Percentiles rank a stretch among this genome's conserved stretches.
phyloP scores from a whole-genome alignment of 2,329 filamentous ascomycete genomes.

The Colletotrichum lentis region DNA sequence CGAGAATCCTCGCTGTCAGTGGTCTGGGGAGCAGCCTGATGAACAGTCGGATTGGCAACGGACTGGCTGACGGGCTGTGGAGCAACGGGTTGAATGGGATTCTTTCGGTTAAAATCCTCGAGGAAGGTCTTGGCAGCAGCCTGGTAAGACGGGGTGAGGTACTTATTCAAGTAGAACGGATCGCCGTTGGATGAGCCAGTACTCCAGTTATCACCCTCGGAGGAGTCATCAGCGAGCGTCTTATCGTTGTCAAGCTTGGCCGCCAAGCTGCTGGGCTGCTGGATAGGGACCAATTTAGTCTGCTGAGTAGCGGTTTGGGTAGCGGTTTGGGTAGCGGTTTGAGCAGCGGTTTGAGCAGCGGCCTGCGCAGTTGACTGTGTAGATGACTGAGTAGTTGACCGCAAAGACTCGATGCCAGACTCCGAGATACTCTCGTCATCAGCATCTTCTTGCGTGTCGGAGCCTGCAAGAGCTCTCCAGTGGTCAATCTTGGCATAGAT shows the following conservation, averaged over 20 bases:
- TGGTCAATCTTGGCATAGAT: slow-evolving; percentile 27
- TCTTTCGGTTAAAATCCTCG: background rate
- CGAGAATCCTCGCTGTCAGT: background rate
- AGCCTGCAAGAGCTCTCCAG: slow-evolving; percentile 12
- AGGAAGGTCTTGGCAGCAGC: slow-evolving; percentile 9
- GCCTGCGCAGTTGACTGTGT: background rate
- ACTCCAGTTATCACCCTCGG: slow-evolving; percentile 5
- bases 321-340: no score
- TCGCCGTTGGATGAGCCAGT: slow-evolving; percentile 8
- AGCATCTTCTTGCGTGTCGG: background rate
- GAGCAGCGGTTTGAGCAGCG: background rate
- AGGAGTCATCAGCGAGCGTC: background rate
- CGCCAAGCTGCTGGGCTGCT: background rate
- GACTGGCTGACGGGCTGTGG: background rate
- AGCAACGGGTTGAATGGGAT: background rate
- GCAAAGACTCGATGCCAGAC: background rate
- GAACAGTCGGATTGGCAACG: background rate
- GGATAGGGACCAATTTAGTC: background rate
- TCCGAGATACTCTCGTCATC: background rate
- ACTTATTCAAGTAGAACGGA: slow-evolving; percentile 15
- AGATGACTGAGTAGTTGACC: background rate
- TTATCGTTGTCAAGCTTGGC: background rate
- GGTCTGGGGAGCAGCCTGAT: background rate
- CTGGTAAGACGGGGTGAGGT: slow-evolving; percentile 10
- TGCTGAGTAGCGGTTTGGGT: background rate